Conservation (phyloP, 2,329 filamentous ascomycete genomes). For the Stemphylium beticola region DNA sequence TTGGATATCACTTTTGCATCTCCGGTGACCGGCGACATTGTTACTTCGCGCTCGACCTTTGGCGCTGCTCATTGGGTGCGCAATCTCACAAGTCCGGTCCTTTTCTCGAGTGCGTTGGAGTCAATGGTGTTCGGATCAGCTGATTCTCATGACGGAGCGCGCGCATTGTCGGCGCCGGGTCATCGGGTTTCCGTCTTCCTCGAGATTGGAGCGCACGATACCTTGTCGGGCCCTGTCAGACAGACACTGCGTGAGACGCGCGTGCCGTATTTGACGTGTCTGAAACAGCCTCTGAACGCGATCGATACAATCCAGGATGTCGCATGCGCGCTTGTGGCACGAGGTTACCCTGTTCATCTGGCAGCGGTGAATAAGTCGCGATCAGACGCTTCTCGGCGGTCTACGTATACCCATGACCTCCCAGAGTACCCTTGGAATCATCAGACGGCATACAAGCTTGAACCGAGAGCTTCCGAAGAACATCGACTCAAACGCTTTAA, state of each 20-base stretch:
- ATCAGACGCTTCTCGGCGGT: too few relatives aligned
- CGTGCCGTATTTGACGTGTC: conserved; percentile 4
- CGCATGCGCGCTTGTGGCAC: conserved; percentile 18
- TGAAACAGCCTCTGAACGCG: conserved; percentile 21
- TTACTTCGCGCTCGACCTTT: background rate
- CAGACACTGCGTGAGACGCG: conserved; percentile 39
- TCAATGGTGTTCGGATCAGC: too few relatives aligned
- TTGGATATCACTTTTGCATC: too few relatives aligned
- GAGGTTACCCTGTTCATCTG: conserved; percentile 15
- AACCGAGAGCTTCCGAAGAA: too few relatives aligned
- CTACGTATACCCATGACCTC: too few relatives aligned
- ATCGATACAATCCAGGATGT: conserved; percentile 16
- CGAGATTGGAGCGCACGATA: conserved; percentile 42
- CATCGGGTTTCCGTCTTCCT: conserved; percentile 4
- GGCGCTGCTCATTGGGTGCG: conserved; percentile 24
- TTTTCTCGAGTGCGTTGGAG: conserved; percentile 7
- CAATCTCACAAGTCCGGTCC: conserved; percentile 29
- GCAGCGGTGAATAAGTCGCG: conserved; percentile 10
- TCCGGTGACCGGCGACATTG: too few relatives aligned
- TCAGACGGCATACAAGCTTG: too few relatives aligned
- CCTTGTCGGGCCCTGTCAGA: conserved; percentile 50
- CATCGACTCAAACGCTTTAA: too few relatives aligned
- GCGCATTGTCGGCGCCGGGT: too few relatives aligned
- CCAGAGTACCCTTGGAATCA: too few relatives aligned
- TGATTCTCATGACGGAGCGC: too few relatives aligned